Evolutionary conservation across 2,329 filamentous ascomycete genomes (phyloP), one percentile per base, ranked within the genome.

Genomic region (Calonectria ilicicola): DNA sequence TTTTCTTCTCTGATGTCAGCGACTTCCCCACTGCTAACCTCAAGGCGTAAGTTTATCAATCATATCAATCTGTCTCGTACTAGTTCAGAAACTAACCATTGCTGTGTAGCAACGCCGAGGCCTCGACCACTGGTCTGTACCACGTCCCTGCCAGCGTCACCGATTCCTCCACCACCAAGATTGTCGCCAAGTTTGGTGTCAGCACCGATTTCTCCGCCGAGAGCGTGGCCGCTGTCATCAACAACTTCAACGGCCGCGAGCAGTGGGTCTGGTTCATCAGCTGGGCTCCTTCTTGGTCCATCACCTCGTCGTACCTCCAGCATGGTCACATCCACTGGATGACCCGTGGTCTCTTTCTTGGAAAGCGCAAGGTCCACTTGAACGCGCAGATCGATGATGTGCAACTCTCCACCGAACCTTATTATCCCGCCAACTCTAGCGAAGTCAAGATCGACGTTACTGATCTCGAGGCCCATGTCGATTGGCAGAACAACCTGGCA

Each of bases 221-320:
- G 27, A 74, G 62, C 19, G 74, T 76, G 12, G 74, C 74, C 19
- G 74, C 51, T 7, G 64, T 76, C 51, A 75, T 76, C 66, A 76
- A 76, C 51, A 68, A 46, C 21, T 76, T 76, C n/a, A 51, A 56
- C 40, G 74, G 74, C 10, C 74, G 74, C 9, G 74, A 76, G 64
- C 74, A 76, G 68, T 69, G 75, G 14, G 74, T 76, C n/a, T 76
- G 74, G 74, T 76, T 76, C 47, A 68, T 76, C 10, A 64, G 74
- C 29, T 76, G 74, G 74, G 74, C 74, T 46, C 71, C 69, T 17
- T 72, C 75, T 21, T 76, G 74, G 74, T 75, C 74, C 19, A 58
- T 70, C 58, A 75, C 74, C n/a, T 74, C 68, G 2, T 38, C 56
- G 17, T 76, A 75, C 66, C 73, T 76, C 15, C 66, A 75, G 29